These are phyloP conservation scores for Clarireedia sp. DNA, from an alignment of 2,329 filamentous ascomycete species.

Conservation along the genomic window DNA sequence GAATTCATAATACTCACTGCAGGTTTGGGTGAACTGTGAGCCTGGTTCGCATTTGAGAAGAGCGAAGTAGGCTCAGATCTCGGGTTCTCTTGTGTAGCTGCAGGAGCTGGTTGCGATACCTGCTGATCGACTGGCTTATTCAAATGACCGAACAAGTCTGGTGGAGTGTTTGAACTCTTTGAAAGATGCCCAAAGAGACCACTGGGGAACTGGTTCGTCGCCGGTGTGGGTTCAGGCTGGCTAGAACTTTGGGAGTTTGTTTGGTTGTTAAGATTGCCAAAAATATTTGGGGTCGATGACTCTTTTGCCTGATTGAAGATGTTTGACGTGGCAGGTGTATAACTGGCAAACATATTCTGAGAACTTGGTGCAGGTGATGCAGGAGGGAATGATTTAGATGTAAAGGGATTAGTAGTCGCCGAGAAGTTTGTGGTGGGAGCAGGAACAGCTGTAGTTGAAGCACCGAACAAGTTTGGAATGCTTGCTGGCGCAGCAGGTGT, in stretches of 20 bases:
- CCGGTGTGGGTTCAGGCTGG: slow-evolving; percentile 2
- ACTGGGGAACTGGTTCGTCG: not conserved
- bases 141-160: slow-evolving; percentile 16
- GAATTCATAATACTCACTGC: not conserved
- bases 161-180: slow-evolving; percentile 1
- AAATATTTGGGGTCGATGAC: slow-evolving; percentile 9
- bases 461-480: not conserved
- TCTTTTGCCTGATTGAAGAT: not conserved
- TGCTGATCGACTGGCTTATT: slow-evolving; percentile 18
- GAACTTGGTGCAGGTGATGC: not conserved
- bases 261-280: slow-evolving; percentile 10
- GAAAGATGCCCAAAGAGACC: not conserved
- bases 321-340: not conserved
- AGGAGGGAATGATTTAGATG: not conserved
- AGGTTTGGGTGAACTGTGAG: not conserved
- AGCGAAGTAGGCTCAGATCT: not conserved
- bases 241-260: not conserved
- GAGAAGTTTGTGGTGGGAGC: not conserved
- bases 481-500: not conserved
- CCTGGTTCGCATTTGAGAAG: not conserved
- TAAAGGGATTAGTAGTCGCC: not conserved
- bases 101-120: slow-evolving; percentile 10
- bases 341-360: not conserved
- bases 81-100: not conserved
- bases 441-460: not conserved